Percentiles rank a stretch among this genome's conserved stretches.
Evolutionary conservation across 352 stramenopile species (phyloP).

Genomic region (Thraustochytrium striatum): DNA sequence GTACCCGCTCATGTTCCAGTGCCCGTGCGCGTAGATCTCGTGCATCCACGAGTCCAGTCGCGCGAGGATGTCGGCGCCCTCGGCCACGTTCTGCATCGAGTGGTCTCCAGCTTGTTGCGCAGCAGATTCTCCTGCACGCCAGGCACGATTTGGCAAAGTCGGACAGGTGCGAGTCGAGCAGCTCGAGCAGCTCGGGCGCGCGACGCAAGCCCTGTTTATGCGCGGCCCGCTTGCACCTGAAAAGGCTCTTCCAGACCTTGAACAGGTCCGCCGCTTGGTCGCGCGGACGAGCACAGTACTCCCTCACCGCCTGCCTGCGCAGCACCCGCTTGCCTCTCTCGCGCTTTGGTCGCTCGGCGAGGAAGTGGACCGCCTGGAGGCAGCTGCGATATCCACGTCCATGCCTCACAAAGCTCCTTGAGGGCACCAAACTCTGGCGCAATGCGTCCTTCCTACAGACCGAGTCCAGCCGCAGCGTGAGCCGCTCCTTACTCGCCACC

Average conservation of each 20-base stretch:
- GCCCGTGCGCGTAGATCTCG: slow-evolving; percentile 2
- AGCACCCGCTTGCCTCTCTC: slow-evolving; percentile 57
- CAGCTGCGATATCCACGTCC: slow-evolving; percentile 87
- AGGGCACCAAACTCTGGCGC: slow-evolving; percentile 66
- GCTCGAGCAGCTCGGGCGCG: slow-evolving; percentile 60
- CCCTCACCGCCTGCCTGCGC: slow-evolving; percentile 63
- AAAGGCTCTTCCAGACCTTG: slow-evolving; percentile 55
- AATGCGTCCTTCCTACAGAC: slow-evolving; percentile 82
- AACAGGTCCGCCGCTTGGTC: slow-evolving; percentile 58
- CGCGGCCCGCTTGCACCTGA: neutral
- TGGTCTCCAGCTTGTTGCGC: slow-evolving; percentile 69
- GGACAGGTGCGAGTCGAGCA: slow-evolving; percentile 64
- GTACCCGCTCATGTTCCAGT: no score
- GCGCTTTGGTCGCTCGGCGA: slow-evolving; percentile 58
- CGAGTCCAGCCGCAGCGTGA: slow-evolving; percentile 79
- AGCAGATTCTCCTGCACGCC: slow-evolving; percentile 82
- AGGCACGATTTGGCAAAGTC: slow-evolving; percentile 73
- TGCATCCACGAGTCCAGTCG: neutral
- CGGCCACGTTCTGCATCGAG: slow-evolving; percentile 15
- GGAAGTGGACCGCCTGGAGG: slow-evolving; percentile 92
- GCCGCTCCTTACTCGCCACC: slow-evolving; percentile 70
- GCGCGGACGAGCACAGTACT: slow-evolving; percentile 59
- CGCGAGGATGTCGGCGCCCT: slow-evolving; percentile 20
- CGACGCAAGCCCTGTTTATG: slow-evolving; percentile 40
- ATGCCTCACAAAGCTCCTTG: slow-evolving; percentile 64